Evolutionary conservation across 176 grass and related monocot genomes (phyloP).

Genomic region (Aechmea fasciata): DNA sequence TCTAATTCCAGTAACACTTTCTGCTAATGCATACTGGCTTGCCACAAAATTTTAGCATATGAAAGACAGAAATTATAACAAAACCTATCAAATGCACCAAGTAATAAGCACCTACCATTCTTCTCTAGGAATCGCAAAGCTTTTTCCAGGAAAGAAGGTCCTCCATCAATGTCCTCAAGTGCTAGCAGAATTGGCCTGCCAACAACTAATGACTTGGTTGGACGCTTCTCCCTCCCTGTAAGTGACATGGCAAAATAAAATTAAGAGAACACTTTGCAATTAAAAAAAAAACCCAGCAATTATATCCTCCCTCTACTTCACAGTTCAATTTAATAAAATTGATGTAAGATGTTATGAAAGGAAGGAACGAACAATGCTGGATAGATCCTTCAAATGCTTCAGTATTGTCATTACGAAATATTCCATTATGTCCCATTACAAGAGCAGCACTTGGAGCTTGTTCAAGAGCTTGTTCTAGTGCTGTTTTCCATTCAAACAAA

Average conservation of each 20-base stretch:
- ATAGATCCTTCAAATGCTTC: constrained; percentile 84
- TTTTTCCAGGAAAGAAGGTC: constrained; percentile 97
- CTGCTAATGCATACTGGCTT: no score
- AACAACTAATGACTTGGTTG: constrained; percentile 79
- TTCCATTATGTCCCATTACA: constrained; percentile 98
- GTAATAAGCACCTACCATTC: constrained; percentile 51
- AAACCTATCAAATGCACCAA: not conserved
- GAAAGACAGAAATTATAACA: not conserved
- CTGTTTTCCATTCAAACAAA: constrained; percentile 97
- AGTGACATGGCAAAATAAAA: constrained; percentile 8
- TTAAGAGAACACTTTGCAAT: not conserved
- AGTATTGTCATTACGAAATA: constrained; percentile 83
- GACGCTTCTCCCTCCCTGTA: constrained; percentile 88
- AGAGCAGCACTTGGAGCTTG: constrained; percentile 99
- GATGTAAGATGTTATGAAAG: not conserved
- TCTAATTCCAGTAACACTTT: no score
- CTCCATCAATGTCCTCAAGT: constrained; percentile 98
- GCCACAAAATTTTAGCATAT: no score
- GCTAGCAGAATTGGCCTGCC: constrained; percentile 96
- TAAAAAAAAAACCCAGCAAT: no score
- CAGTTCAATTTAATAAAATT: not conserved
- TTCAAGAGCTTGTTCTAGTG: constrained; percentile 91
- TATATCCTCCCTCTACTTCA: no score
- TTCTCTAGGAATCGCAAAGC: constrained; percentile 97
- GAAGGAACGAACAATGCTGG: constrained; percentile 19